Conservation (phyloP, 345 rosid species). For the Murraya paniculata region DNA sequence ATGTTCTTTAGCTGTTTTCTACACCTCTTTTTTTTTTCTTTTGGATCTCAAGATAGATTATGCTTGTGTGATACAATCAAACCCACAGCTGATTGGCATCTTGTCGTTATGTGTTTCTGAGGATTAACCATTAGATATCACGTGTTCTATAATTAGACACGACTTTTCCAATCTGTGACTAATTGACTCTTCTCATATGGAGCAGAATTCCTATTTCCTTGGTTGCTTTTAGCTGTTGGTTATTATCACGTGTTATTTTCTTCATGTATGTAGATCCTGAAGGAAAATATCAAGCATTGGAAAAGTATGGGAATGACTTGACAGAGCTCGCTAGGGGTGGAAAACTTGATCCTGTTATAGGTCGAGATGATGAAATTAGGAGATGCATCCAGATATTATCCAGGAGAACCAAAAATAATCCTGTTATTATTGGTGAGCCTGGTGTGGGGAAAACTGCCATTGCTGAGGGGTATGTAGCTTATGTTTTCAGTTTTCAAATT, state of each 20-base stretch:
- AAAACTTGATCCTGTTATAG: constrained; percentile 93
- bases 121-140: not conserved
- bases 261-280: constrained; percentile 61
- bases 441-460: constrained; percentile 96
- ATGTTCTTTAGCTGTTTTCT: not conserved
- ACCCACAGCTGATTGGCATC: not conserved
- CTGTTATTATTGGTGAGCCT: constrained; percentile 92
- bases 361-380: constrained; percentile 88
- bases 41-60: not conserved
- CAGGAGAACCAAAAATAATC: constrained; percentile 94
- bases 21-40: not conserved
- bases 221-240: not conserved
- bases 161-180: not conserved
- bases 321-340: constrained; percentile 88
- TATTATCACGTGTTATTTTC: constrained; percentile 4
- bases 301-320: constrained; percentile 88
- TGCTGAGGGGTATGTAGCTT: constrained; percentile 64
- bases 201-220: not conserved
- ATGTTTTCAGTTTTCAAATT: not conserved
- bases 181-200: not conserved
- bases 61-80: not conserved
- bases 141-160: not conserved
- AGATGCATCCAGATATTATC: constrained; percentile 82
- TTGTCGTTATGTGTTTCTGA: not conserved
- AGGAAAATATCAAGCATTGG: constrained; percentile 76